Conservation (phyloP, 306 rosid genomes). For the Acacia crassicarpa region DNA sequence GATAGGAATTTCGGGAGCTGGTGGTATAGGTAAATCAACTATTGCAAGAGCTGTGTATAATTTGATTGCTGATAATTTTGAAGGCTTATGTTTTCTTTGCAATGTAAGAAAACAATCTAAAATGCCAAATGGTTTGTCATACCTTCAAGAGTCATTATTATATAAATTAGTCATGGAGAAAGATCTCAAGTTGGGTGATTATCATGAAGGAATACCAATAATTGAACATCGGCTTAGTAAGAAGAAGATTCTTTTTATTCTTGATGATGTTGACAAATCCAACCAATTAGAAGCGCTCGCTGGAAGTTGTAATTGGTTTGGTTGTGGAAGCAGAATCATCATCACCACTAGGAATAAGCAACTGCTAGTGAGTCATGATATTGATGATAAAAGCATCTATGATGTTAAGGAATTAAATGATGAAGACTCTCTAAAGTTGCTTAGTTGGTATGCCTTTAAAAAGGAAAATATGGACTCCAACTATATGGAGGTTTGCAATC, state of each 20-base stretch:
- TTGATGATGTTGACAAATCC: slow-evolving; percentile 15
- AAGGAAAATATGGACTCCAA: not conserved
- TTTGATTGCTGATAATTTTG: not conserved
- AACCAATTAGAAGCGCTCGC: not conserved
- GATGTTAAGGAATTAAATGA: not conserved
- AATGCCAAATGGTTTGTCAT: not conserved
- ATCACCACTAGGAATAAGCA: not conserved
- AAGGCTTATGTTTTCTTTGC: not conserved
- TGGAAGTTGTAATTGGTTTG: slow-evolving; percentile 15
- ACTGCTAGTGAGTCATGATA: not conserved
- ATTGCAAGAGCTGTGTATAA: slow-evolving; percentile 16
- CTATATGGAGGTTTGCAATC: not conserved
- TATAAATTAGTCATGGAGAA: not conserved
- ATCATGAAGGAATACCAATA: not conserved
- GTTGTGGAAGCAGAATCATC: not conserved
- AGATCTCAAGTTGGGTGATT: not conserved
- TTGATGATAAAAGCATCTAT: not conserved
- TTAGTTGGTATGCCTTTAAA: slow-evolving; percentile 18
- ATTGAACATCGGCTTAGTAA: not conserved
- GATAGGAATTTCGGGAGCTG: slow-evolving; percentile 8
- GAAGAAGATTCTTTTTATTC: not conserved
- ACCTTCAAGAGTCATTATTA: slow-evolving; percentile 12
- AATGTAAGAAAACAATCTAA: not conserved
- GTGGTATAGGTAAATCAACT: slow-evolving; percentile 19
- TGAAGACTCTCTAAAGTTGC: not conserved